Evolutionary conservation across 2,329 filamentous ascomycete species (phyloP).

Genomic region (Harringtonia aguacate): DNA sequence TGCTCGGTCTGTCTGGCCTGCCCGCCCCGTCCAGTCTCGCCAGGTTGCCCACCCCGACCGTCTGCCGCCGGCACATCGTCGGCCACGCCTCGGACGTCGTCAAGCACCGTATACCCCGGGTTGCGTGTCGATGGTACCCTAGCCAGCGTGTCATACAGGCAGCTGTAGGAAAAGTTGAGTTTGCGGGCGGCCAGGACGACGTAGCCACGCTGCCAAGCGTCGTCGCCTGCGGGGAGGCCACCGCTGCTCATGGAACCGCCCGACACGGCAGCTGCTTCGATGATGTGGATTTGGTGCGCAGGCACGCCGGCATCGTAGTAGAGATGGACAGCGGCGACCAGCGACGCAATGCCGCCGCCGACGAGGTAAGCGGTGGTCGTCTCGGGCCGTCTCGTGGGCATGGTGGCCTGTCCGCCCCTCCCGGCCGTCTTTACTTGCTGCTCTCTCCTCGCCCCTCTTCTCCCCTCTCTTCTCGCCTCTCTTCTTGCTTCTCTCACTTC

Average conservation of each 20-base stretch:
- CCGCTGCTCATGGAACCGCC: conserved; percentile 15
- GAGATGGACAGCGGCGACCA: conserved; percentile 18
- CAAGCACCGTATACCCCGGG: conserved; percentile 13
- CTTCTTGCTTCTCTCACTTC: no score
- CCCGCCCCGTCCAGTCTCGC: no score
- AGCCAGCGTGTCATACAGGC: conserved; percentile 17
- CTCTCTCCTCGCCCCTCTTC: no score
- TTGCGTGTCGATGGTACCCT: conserved; percentile 15
- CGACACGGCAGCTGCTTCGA: conserved; percentile 14
- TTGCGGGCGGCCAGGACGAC: conserved; percentile 17
- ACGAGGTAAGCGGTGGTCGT: conserved; percentile 18
- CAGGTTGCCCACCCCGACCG: no score
- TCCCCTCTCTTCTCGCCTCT: no score
- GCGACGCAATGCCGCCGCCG: conserved; percentile 20
- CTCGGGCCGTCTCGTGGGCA: conserved; percentile 8
- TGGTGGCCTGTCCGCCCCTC: no score
- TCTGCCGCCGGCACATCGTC: neutral
- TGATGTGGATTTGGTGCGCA: conserved; percentile 17
- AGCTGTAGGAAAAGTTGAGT: conserved; percentile 19
- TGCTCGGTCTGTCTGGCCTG: no score
- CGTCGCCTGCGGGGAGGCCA: conserved; percentile 3
- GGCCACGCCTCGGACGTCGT: conserved; percentile 15
- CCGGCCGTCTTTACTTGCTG: no score
- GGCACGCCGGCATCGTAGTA: conserved; percentile 19
- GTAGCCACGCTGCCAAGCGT: conserved; percentile 14